phyloP scores from a whole-genome alignment of 805 yeast species.

The Wickerhamomyces xylosicus region DNA sequence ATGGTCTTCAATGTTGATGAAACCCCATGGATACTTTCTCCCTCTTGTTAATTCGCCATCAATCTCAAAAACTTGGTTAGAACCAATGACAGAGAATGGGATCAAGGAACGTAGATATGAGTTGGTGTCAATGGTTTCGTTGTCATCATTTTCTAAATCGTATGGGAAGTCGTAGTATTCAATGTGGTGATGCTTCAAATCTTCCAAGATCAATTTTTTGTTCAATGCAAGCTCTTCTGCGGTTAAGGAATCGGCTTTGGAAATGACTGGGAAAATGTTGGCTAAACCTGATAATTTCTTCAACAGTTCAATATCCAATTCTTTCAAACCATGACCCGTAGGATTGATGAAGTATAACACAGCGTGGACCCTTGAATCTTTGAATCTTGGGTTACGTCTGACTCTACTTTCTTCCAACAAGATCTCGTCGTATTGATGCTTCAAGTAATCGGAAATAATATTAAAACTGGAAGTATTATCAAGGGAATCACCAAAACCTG shows the following conservation, averaged over 20 bases:
- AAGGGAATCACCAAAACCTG: conserved; percentile 71
- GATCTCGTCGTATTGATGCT: conserved; percentile 78
- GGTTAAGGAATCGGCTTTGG: conserved; percentile 80
- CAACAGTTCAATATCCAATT: conserved; percentile 73
- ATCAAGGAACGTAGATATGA: conserved; percentile 51
- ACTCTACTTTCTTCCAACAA: conserved; percentile 72
- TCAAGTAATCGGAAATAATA: conserved; percentile 64
- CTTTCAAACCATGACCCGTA: conserved; percentile 73
- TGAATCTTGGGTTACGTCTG: conserved; percentile 76
- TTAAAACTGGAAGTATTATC: conserved; percentile 61
- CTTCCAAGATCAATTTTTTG: conserved; percentile 67
- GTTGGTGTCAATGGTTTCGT: conserved; percentile 56
- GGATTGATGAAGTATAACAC: conserved; percentile 72
- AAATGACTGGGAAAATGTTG: conserved; percentile 77
- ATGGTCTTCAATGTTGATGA: conserved; percentile 57
- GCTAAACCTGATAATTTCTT: conserved; percentile 69
- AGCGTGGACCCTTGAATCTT: conserved; percentile 74
- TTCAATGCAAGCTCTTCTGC: conserved; percentile 66
- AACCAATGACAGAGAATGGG: conserved; percentile 64
- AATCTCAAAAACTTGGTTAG: conserved; percentile 48
- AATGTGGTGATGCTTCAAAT: conserved; percentile 57
- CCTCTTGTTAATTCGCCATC: conserved; percentile 32
- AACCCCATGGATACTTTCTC: conserved; percentile 50
- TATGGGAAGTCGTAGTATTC: conserved; percentile 70
- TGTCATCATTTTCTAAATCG: conserved; percentile 42